These are phyloP conservation scores for Scleromitrula shiraiana DNA, from an alignment of 2,329 filamentous ascomycete species.

Conservation along the genomic window DNA sequence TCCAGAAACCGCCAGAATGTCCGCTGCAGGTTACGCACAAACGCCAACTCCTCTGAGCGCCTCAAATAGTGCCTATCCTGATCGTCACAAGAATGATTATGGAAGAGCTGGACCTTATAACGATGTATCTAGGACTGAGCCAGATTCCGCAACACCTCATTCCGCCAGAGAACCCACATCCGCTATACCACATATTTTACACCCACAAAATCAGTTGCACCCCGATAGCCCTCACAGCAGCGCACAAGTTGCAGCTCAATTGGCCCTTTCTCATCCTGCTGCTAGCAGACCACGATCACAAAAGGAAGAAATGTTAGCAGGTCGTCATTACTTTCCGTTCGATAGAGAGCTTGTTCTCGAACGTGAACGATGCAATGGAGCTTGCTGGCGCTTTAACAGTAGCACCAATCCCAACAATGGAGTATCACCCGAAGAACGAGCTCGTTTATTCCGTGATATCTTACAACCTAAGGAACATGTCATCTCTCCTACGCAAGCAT, in stretches of 20 bases:
- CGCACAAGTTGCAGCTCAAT: conserved; percentile 27
- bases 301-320: conserved; percentile 83
- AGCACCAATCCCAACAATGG: conserved; percentile 67
- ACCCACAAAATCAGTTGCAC: conserved; percentile 27
- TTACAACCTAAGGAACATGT: conserved; percentile 53
- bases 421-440: conserved; percentile 59
- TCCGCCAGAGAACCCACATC: conserved; percentile 31
- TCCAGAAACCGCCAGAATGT: conserved; percentile 52
- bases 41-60: conserved; percentile 57
- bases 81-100: conserved; percentile 43
- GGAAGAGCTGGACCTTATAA: conserved; percentile 53
- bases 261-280: conserved; percentile 29
- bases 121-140: conserved; percentile 45
- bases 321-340: conserved; percentile 71
- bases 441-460: conserved; percentile 64
- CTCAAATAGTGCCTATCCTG: conserved; percentile 30
- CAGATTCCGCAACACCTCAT: conserved; percentile 36
- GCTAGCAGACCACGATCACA: conserved; percentile 46
- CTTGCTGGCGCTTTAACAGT: conserved; percentile 81
- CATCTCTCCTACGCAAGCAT: conserved; percentile 46
- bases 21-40: conserved; percentile 41
- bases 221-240: conserved; percentile 25
- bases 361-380: conserved; percentile 73
- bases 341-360: conserved; percentile 72
- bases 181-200: conserved; percentile 45